Percentiles rank a stretch among this genome's conserved stretches.
Evolutionary conservation across 345 rosid species (phyloP).

Genomic region (Cardamine chenopodiifolia): DNA sequence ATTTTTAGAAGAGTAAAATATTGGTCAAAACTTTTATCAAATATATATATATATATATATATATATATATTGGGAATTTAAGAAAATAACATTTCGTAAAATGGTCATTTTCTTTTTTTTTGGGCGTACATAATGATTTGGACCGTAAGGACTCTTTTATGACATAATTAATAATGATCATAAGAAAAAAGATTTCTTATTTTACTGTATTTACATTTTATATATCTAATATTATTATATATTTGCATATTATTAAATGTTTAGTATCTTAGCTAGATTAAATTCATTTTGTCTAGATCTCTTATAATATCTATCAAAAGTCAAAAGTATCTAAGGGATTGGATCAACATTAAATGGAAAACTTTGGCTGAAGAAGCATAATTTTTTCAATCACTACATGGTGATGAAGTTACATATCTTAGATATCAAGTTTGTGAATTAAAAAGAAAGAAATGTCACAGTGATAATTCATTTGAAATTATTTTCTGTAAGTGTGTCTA

Average conservation of each 20-base stretch:
- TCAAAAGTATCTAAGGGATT: background rate
- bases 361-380: background rate
- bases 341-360: background rate
- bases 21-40: too few relatives aligned
- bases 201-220: background rate
- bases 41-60: too few relatives aligned
- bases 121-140: background rate
- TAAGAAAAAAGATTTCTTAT: background rate
- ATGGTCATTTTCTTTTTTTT: background rate
- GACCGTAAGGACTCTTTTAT: background rate
- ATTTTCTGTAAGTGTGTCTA: background rate
- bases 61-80: too few relatives aligned
- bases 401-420: background rate
- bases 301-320: background rate
- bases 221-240: background rate
- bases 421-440: background rate
- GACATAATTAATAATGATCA: background rate
- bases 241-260: background rate
- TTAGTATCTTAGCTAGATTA: background rate
- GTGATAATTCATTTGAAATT: background rate
- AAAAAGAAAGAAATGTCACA: constrained; percentile 1
- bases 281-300: constrained; percentile 2
- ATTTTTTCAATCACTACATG: background rate
- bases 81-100: background rate
- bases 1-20: background rate